Evolutionary conservation across 163 green algal genomes (phyloP), one percentile per base, ranked within the genome.

Genomic region (Coccomyxa subellipsoidea): DNA sequence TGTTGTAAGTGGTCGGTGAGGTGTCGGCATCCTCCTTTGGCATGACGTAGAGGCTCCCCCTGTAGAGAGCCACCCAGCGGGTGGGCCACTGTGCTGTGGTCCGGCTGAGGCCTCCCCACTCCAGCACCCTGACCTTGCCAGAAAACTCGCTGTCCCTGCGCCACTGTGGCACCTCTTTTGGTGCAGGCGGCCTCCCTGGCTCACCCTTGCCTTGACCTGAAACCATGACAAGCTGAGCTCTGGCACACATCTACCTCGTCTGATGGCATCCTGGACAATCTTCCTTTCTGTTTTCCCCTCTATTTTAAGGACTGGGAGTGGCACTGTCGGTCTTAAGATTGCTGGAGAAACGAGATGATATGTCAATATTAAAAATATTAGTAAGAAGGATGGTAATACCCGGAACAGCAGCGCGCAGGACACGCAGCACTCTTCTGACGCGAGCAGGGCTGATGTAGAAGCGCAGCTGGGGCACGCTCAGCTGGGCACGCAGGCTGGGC

Each of bases 371-470:
- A n/a, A n/a, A n/a, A n/a, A n/a, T n/a, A n/a, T n/a, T n/a, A n/a
- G n/a, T n/a, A 18, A 18, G 47, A 8, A 12, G 5, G 3, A 59
- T 2, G 21, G 47, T 12, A 59, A 59, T 8, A 88, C 84, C 40
- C 72, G 84, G 80, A 37, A 88, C 18, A 6, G 86, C 81, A 1
- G 88, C 87, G 7, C 84, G 59, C 15, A 97, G 35, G 15, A 95
- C 90, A 23, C 77, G 83, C 92, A 98, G 90, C 80, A 98, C 83
- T 77, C 89, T 85, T n/a, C 91, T 85, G 76, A 95, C 87, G 39
- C 94, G 89, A 40, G 83, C 92, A 10, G 94, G 92, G 54, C 84
- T 93, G 78, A 96, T 85, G 86, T 93, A 89, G 78, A 98, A 92
- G 66, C 88, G 82, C 77, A 98, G 84, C 10, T 80, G 78, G 2